phyloP scores from a whole-genome alignment of 176 grass and related monocot genomes.

The Aegilops umbellulata region DNA sequence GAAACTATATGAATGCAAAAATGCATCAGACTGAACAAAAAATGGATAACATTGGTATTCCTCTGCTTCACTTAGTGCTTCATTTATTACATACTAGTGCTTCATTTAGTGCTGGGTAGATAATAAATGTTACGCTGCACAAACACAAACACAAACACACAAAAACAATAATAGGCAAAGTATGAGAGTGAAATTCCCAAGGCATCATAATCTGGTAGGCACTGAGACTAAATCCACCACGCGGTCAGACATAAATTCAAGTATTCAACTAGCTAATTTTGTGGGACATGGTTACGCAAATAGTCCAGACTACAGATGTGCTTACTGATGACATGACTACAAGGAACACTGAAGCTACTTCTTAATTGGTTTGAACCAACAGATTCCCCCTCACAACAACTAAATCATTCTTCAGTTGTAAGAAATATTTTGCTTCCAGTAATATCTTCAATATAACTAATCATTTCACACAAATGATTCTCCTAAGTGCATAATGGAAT shows the following conservation, averaged over 20 bases:
- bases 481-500: not conserved
- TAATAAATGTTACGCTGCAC: not conserved
- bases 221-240: not conserved
- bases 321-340: not conserved
- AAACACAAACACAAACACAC: not conserved
- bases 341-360: not conserved
- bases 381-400: not conserved
- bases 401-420: not conserved
- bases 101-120: not conserved
- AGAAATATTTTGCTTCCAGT: not conserved
- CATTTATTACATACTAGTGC: not conserved
- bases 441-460: not conserved
- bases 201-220: not conserved
- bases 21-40: not conserved
- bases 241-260: slow-evolving; percentile 3
- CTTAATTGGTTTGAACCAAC: not conserved
- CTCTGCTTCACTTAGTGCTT: not conserved
- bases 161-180: not conserved
- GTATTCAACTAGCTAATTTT: not conserved
- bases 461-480: not conserved
- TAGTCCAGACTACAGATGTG: not conserved
- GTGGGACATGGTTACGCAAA: not conserved
- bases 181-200: not conserved
- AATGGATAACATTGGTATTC: not conserved
- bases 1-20: not conserved